Evolutionary conservation across 1,284 basidiomycete genomes (phyloP).

Genomic region (Ceratobasidium sp.): DNA sequence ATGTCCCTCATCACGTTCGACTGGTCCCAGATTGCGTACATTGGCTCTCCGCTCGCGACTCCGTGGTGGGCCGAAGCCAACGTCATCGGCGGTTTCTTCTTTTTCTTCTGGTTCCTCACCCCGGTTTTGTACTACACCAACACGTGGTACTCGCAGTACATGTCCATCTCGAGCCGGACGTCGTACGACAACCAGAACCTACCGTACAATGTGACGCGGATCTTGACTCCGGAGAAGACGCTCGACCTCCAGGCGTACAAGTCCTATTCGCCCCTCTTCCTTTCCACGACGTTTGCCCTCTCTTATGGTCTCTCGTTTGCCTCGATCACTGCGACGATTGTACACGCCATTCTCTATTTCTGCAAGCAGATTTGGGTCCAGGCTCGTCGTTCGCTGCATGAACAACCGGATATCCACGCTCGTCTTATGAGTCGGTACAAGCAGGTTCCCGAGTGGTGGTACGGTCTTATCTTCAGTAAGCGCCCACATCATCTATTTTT

Average conservation of each 20-base stretch:
- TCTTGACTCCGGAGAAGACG: slow-evolving; percentile 70
- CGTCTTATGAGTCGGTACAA: slow-evolving; percentile 82
- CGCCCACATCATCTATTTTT: slow-evolving; percentile 30
- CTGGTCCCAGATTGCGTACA: slow-evolving; percentile 67
- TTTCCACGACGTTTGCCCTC: slow-evolving; percentile 77
- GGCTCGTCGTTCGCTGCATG: slow-evolving; percentile 69
- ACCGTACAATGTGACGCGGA: slow-evolving; percentile 75
- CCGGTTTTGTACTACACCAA: slow-evolving; percentile 74
- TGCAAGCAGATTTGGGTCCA: slow-evolving; percentile 77
- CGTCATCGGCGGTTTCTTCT: slow-evolving; percentile 80
- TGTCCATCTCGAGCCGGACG: slow-evolving; percentile 66
- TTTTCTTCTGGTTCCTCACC: slow-evolving; percentile 82
- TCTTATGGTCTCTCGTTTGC: slow-evolving; percentile 80
- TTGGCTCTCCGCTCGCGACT: slow-evolving; percentile 65
- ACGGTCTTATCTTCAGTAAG: slow-evolving; percentile 54
- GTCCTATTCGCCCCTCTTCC: slow-evolving; percentile 85
- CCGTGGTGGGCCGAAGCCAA: slow-evolving; percentile 81
- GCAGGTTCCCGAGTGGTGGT: slow-evolving; percentile 82
- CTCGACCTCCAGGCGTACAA: slow-evolving; percentile 78
- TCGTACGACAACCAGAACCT: slow-evolving; percentile 75
- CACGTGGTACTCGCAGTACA: slow-evolving; percentile 62
- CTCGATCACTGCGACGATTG: slow-evolving; percentile 74
- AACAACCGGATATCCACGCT: slow-evolving; percentile 87
- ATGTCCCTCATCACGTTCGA: slow-evolving; percentile 66
- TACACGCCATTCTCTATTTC: slow-evolving; percentile 85